Percentiles rank a stretch among this genome's conserved stretches.
phyloP scores from a whole-genome alignment of 2,329 filamentous ascomycete species.

The Xylariaceae sp. region DNA sequence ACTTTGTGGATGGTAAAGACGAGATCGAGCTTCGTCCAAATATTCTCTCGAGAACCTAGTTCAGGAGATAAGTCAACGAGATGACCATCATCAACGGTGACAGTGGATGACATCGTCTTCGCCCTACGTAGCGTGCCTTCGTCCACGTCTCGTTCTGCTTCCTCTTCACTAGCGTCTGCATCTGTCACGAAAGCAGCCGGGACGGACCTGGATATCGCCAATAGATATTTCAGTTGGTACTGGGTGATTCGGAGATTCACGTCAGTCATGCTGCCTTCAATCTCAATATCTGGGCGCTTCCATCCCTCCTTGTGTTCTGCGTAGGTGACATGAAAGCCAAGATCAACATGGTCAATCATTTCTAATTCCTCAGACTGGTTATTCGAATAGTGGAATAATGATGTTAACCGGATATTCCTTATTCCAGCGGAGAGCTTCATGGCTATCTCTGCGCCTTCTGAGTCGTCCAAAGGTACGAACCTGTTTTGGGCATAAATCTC shows the following conservation, averaged over 20 bases:
- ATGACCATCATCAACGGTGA: slow-evolving; percentile 47
- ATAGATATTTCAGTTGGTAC: slow-evolving; percentile 85
- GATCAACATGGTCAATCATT: slow-evolving; percentile 95
- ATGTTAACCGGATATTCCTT: slow-evolving; percentile 88
- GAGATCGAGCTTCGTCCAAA: slow-evolving; percentile 93
- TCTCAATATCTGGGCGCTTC: slow-evolving; percentile 87
- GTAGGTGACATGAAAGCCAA: slow-evolving; percentile 91
- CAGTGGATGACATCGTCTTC: slow-evolving; percentile 51
- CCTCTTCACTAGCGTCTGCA: slow-evolving; percentile 71
- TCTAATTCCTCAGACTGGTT: slow-evolving; percentile 83
- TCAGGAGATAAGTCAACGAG: slow-evolving; percentile 71
- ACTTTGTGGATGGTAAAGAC: slow-evolving; percentile 89
- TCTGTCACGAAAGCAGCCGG: slow-evolving; percentile 86
- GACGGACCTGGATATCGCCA: slow-evolving; percentile 87
- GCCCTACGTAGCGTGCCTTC: slow-evolving; percentile 58
- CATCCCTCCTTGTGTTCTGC: slow-evolving; percentile 80
- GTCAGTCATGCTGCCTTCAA: slow-evolving; percentile 90
- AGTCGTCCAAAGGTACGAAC: slow-evolving; percentile 84
- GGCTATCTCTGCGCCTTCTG: slow-evolving; percentile 72
- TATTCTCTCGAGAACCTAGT: slow-evolving; percentile 69
- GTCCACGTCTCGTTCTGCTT: slow-evolving; percentile 77
- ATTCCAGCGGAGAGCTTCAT: slow-evolving; percentile 94
- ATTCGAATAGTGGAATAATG: slow-evolving; percentile 81
- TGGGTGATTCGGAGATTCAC: slow-evolving; percentile 90
- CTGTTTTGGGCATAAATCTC: slow-evolving; percentile 97